Conservation (phyloP, 345 rosid species). For the Salix udensis region DNA sequence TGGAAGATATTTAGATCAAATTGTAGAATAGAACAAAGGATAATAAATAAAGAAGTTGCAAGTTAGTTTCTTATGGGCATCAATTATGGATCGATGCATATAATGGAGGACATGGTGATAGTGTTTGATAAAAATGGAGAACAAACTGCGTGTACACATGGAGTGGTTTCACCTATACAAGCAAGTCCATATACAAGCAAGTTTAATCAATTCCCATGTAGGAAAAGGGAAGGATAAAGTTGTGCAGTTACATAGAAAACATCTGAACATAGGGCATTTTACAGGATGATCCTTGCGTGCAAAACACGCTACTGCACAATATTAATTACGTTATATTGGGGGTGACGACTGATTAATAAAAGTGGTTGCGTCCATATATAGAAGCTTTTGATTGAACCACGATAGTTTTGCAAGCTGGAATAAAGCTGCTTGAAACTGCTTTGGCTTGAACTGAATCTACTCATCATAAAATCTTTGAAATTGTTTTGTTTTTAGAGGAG, state of each 20-base stretch:
- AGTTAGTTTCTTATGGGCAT: constrained; percentile 47
- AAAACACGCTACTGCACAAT: constrained; percentile 26
- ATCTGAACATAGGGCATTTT: neutral
- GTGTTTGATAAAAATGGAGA: constrained; percentile 19
- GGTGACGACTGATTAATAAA: neutral
- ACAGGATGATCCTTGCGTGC: constrained; percentile 13
- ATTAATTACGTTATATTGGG: neutral
- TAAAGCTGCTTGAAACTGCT: constrained; percentile 19
- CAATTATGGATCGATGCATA: constrained; percentile 16
- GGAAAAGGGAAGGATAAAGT: neutral
- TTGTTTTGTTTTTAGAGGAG: neutral
- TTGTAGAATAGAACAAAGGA: constrained; percentile 10
- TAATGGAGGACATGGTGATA: constrained; percentile 6
- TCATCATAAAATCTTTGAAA: neutral
- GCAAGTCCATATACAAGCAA: neutral
- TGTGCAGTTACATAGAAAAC: constrained; percentile 5
- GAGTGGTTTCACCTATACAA: constrained; percentile 3
- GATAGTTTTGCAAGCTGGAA: constrained; percentile 20
- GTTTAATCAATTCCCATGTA: neutral
- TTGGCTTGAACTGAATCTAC: constrained; percentile 27
- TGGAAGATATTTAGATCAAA: neutral
- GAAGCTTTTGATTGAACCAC: constrained; percentile 10
- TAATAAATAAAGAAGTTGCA: constrained; percentile 36
- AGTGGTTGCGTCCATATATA: constrained; percentile 11
- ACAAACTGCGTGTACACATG: neutral